A percentile compares a stretch with the other conserved stretches of the same genome.
These are phyloP conservation scores for Limonium bicolor DNA, from an alignment of 148 eudicot genomes.

Conservation along the genomic window DNA sequence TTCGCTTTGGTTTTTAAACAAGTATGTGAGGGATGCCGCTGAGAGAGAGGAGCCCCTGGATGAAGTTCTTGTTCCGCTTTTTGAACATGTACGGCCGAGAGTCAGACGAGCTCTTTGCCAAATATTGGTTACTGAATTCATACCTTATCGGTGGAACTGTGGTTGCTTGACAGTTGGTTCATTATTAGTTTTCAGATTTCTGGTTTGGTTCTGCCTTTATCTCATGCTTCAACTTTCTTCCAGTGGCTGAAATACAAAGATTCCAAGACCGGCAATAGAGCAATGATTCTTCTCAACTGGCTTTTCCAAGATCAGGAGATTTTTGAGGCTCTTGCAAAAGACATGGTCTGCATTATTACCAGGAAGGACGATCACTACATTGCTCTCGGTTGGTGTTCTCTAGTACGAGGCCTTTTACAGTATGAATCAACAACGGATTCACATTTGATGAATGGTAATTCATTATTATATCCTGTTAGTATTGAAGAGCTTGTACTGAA, in stretches of 20 bases:
- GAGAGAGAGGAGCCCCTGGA: conserved; percentile 37
- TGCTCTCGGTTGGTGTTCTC: conserved; percentile 71
- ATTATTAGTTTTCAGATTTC: neutral
- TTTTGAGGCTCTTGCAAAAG: conserved; percentile 29
- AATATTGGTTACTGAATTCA: neutral
- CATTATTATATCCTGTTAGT: too few species aligned
- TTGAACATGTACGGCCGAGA: conserved; percentile 48
- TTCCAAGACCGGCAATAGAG: conserved; percentile 32
- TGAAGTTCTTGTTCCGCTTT: conserved; percentile 53
- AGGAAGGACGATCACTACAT: conserved; percentile 57
- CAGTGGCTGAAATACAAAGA: conserved; percentile 38
- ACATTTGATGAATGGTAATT: conserved; percentile 27
- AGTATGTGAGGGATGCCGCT: conserved; percentile 41
- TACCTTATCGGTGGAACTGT: neutral
- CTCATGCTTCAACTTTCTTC: neutral
- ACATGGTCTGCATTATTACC: conserved; percentile 26
- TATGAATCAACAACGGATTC: conserved; percentile 28
- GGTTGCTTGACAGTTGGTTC: neutral
- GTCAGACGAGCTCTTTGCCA: too few species aligned
- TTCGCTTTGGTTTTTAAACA: conserved; percentile 43
- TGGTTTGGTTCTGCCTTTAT: neutral
- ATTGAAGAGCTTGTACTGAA: too few species aligned
- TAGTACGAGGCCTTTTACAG: conserved; percentile 44
- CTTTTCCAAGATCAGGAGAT: conserved; percentile 54
- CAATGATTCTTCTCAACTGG: conserved; percentile 60